Evolutionary conservation across 768 basidiomycete species (phyloP).

Genomic region (Fibroporia radiculosa): DNA sequence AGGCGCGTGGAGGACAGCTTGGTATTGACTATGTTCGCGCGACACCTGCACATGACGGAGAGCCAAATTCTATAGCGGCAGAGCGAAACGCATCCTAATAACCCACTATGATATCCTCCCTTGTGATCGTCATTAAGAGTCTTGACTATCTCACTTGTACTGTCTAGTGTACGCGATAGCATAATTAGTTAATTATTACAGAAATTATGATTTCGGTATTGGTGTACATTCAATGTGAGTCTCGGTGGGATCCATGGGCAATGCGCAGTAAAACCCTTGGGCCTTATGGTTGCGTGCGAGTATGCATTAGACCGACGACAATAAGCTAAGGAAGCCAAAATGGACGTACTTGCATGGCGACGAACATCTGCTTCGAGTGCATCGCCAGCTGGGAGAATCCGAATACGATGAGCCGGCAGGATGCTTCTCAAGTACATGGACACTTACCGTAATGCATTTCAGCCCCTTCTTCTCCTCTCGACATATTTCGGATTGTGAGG

Average conservation of each 20-base stretch:
- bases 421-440: neutral
- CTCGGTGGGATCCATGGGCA: slow-evolving; percentile 56
- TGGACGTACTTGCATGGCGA: slow-evolving; percentile 61
- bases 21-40: slow-evolving; percentile 39
- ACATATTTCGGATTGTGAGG: slow-evolving; percentile 52
- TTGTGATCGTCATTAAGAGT: neutral
- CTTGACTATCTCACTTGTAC: too few species aligned
- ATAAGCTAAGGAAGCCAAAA: slow-evolving; percentile 1
- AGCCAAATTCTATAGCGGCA: too few species aligned
- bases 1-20: slow-evolving; percentile 51
- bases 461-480: slow-evolving; percentile 33
- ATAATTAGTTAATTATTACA: neutral
- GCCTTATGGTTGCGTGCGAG: too few species aligned
- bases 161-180: neutral
- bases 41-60: neutral
- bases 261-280: slow-evolving; percentile 60
- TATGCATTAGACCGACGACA: too few species aligned
- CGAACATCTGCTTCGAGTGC: slow-evolving; percentile 54
- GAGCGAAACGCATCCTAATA: too few species aligned
- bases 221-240: slow-evolving; percentile 67
- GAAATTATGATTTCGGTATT: slow-evolving; percentile 35
- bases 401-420: neutral
- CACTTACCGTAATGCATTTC: slow-evolving; percentile 52
- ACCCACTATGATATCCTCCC: too few species aligned
- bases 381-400: slow-evolving; percentile 42